Evolutionary conservation across 345 rosid genomes (phyloP), one percentile per base, ranked within the genome.

Genomic region (Melaleuca quinquenervia): DNA sequence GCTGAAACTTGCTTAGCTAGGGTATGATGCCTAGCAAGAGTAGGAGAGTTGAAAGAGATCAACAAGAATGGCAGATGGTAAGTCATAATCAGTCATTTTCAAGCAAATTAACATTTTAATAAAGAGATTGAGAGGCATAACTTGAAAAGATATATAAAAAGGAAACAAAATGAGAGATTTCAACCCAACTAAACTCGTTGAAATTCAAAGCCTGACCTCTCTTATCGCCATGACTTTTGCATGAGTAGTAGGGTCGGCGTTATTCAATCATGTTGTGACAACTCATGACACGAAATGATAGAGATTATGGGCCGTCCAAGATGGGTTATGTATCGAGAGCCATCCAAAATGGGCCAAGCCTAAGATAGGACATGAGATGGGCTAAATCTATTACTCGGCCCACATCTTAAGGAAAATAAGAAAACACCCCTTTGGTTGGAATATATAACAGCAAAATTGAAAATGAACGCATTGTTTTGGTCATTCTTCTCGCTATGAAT

Each of bases 151-250:
- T 26, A n/a, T n/a, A n/a, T n/a, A n/a, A 60, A 60, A n/a, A 60
- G 70, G 70, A 60, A 60, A 60, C 27, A 50, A 21, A 48, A 84
- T 12, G 16, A 51, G 52, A 12, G 36, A n/a, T 60, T 60, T n/a
- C 70, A 13, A 60, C 12, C n/a, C 27, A 16, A 26, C 32, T n/a
- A 58, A 12, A 58, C 26, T 26, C 26, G 64, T 11, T 26, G 64
- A 58, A 26, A 58, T 26, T n/a, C 32, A 6, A n/a, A 60, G 74
- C 74, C 89, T 84, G 60, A 97, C 98, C 99, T 97, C 99, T 92
- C 99, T 91, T 75, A 96, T 93, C 83, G 98, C 98, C 0, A 95
- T 95, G 88, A 94, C 96, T 89, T 97, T 98, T 0, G 98, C 99
- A 80, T 94, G 99, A 51, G 99, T 95, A 78, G 99, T 95, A 49